Base-by-base conservation (phyloP, 257 asterid species). In the Penstemon davidsonii region DNA sequence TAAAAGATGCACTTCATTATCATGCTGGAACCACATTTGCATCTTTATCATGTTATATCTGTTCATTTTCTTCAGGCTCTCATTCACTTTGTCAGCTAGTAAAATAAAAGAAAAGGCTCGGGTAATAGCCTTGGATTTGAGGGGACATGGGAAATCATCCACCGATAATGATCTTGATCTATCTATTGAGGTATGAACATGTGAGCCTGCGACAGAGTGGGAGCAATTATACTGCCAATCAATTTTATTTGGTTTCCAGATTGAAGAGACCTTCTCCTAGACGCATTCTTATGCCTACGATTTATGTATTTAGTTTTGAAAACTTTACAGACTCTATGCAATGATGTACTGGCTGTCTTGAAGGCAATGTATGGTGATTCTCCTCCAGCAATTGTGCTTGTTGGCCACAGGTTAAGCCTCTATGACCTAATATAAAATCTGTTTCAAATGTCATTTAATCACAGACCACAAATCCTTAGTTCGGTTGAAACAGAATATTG, bases 61-160 rank as follows among this genome's bases (percentile, higher is more conserved):
- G 52, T 60, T 66, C 36, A 12, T 41, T 58, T 60, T 64, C 60
- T 53, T 49, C 87, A 93, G 97, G 88, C 96, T 93, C 43, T 93
- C 98, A 56, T 93, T 86, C 66, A 89, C 98, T 69, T 72, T 90
- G 43, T 77, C 92, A 55, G 95, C 96, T 46, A 78, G 83, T 61
- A 88, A 72, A 81, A 81, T 93, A 57, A 93, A 93, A 82, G 94
- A 85, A 77, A 88, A 85, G 66, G 88, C 85, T 76, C 85, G 86
- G 64, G 80, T 90, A 41, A 87, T 90, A 54, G 96, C 97, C 60
- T 67, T 93, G 94, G 98, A 93, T 83, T 72, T 93, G 72, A 87
- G 98, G 79, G 98, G 97, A 72, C 99, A 94, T 71, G 99, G 99
- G 66, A 94, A 91, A 76, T 83, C 99, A 57, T 64, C 67, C 79